A percentile compares a stretch with the other conserved stretches of the same genome.
phyloP scores from a whole-genome alignment of 495 filamentous ascomycete genomes.

The Xylaria grammica region DNA sequence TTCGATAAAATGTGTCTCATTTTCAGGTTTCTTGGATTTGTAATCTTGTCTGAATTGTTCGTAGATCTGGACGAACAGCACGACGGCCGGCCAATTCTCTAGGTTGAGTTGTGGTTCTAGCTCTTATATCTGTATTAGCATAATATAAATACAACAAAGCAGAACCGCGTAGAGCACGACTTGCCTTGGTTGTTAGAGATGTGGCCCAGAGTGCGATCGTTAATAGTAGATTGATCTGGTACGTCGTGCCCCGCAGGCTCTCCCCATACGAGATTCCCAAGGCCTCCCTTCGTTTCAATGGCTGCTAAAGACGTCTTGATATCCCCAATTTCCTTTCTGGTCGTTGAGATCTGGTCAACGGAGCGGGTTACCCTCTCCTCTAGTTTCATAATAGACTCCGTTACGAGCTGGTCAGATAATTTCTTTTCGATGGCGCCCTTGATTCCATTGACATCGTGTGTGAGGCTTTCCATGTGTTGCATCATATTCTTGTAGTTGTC shows the following conservation, averaged over 20 bases:
- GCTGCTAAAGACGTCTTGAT: background rate
- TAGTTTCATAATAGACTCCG: background rate
- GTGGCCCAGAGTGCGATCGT: background rate
- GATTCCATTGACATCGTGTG: background rate
- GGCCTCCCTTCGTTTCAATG: background rate
- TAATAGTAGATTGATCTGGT: background rate
- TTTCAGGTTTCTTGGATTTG: constrained; percentile 6
- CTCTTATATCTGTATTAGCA: background rate
- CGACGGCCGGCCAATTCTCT: constrained; percentile 9
- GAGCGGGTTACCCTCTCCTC: too few species aligned
- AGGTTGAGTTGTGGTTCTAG: background rate
- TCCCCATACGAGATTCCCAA: background rate
- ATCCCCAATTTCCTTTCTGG: too few species aligned
- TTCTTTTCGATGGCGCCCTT: background rate
- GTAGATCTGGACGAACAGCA: constrained; percentile 7
- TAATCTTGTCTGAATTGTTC: background rate
- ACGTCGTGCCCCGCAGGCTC: background rate
- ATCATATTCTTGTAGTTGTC: background rate
- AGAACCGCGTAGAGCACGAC: background rate
- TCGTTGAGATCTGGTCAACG: too few species aligned
- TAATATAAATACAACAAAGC: background rate
- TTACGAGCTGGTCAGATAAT: background rate
- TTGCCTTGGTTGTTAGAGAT: background rate
- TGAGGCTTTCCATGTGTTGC: background rate
- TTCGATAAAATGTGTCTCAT: constrained; percentile 7